A percentile compares a stretch with the other conserved stretches of the same genome.
Evolutionary conservation across 306 rosid genomes (phyloP).

Genomic region (Glycine tomentella): DNA sequence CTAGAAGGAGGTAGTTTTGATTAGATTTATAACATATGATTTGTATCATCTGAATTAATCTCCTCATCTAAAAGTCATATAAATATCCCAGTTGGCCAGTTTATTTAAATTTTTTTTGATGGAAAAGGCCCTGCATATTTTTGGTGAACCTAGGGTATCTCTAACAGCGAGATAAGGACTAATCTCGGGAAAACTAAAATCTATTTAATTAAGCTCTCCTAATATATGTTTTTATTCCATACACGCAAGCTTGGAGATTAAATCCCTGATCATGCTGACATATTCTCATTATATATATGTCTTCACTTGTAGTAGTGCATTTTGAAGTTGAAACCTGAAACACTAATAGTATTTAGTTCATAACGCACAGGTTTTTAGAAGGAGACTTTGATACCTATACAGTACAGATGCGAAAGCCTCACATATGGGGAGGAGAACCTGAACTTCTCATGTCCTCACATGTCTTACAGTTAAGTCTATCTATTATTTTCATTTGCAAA

Average conservation of each 20-base stretch:
- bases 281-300: neutral
- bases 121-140: too few relatives aligned
- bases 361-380: slow-evolving; percentile 72
- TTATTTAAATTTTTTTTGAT: too few relatives aligned
- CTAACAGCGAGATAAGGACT: too few relatives aligned
- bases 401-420: slow-evolving; percentile 72
- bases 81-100: neutral
- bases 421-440: slow-evolving; percentile 91
- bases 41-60: slow-evolving; percentile 22
- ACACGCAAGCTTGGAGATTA: too few relatives aligned
- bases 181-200: too few relatives aligned
- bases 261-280: too few relatives aligned
- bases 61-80: neutral
- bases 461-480: slow-evolving; percentile 65
- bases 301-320: slow-evolving; percentile 8
- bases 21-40: neutral
- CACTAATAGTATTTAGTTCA: neutral
- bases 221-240: too few relatives aligned
- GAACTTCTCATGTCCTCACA: slow-evolving; percentile 89
- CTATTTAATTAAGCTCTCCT: too few relatives aligned
- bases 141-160: too few relatives aligned
- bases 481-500: neutral
- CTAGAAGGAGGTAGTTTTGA: neutral
- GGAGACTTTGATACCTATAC: slow-evolving; percentile 79
- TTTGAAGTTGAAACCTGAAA: too few relatives aligned